Percentiles rank a stretch among this genome's conserved stretches.
These are phyloP conservation scores for Leccinum huronense DNA, from an alignment of 1,284 basidiomycete genomes.

Conservation along the genomic window DNA sequence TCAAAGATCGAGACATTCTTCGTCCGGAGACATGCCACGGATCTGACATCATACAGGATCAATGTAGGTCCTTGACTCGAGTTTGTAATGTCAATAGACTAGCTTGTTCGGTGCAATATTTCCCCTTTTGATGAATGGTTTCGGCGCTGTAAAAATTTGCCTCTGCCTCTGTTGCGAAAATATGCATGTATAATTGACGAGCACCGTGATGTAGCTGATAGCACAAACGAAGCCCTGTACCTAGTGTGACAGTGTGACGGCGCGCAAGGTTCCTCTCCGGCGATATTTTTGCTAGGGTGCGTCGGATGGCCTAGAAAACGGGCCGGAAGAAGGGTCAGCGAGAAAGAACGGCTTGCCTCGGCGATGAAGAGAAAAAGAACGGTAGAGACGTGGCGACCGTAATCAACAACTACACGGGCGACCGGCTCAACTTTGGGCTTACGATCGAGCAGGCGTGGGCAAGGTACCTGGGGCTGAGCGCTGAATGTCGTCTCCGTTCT, in stretches of 20 bases:
- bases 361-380: too few relatives aligned
- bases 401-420: conserved; percentile 54
- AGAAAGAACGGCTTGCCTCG: too few relatives aligned
- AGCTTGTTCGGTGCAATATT: background rate
- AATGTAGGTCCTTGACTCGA: background rate
- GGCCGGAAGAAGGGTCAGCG: too few relatives aligned
- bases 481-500: conserved; percentile 51
- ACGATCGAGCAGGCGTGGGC: conserved; percentile 60
- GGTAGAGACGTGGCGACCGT: conserved; percentile 39
- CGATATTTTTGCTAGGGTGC: background rate
- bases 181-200: too few relatives aligned
- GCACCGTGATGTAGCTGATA: too few relatives aligned
- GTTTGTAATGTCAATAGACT: background rate
- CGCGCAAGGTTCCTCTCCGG: too few relatives aligned
- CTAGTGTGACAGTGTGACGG: too few relatives aligned
- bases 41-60: background rate
- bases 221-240: too few relatives aligned
- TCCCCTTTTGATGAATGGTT: background rate
- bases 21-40: background rate
- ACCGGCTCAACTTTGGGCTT: conserved; percentile 66
- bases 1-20: background rate
- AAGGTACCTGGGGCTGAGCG: conserved; percentile 31
- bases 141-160: too few relatives aligned
- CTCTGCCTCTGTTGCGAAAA: too few relatives aligned
- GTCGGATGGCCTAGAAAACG: too few relatives aligned